Base-by-base conservation (phyloP, 768 basidiomycete species). In the Saitozyma sp. region DNA sequence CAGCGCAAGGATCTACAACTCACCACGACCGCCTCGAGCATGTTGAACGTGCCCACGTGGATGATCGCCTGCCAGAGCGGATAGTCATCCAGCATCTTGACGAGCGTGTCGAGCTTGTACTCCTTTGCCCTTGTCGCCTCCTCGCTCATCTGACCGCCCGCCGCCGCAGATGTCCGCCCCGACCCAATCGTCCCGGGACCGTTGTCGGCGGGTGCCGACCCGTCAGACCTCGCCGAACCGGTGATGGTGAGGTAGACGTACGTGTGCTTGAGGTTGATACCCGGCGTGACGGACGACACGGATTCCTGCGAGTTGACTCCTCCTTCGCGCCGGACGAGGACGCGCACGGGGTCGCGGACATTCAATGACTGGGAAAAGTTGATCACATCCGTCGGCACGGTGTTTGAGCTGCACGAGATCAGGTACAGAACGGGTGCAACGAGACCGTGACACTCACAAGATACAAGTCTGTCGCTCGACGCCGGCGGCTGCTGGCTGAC, bases 201-300 rank as follows among this genome's bases (percentile, higher is more conserved):
- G 46, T 63, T 52, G 59, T 60, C 62, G 43, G 52, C 90, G 86
- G 29, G 85, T 82, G 50, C 89, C 14, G 58, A 84, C 4, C 61
- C 65, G 58, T 88, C 87, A 10, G 77, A 71, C 17, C 90, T 88
- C 11, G 92, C 70, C 2, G 76, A 76, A 4, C 75, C 91, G 1
- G 92, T 94, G 78, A 97, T 92, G 1, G 95, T 91, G 37, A 97
- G 85, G 76, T 96, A 99, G 45, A 98, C 84, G 81, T 98, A 99
- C 80, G 90, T 97, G 74, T 98, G 95, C 58, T 94, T 89, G 41
- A 98, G 82, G 19, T 76, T 73, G 29, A 76, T 73, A 39, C 74
- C 69, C 13, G 69, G 75, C 29, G 72, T 73, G 29, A 72, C 67
- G 37, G 76, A 75, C 9, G 70, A 70, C 2, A 77, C 71, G 13